Conservation (phyloP, 2,329 filamentous ascomycete species). For the Fusarium torulosum region DNA sequence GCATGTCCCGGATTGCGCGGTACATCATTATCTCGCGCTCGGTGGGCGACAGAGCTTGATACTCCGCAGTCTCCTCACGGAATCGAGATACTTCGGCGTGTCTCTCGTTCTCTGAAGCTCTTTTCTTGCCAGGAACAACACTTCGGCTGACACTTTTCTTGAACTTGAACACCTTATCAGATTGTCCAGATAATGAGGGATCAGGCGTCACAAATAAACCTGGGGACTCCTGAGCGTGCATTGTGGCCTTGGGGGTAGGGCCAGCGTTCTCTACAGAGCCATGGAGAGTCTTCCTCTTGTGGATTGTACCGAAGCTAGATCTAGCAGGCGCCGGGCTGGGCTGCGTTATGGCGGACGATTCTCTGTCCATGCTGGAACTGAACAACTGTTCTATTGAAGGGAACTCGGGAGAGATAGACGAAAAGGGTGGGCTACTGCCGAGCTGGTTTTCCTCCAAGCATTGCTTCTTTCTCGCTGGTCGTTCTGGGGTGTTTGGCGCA, state of each 20-base stretch:
- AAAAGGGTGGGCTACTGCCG: fast-evolving
- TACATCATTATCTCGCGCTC: not conserved
- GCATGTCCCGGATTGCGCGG: not conserved
- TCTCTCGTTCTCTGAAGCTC: too few species aligned
- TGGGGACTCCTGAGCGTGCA: not conserved
- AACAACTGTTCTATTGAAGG: not conserved
- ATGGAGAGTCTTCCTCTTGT: fast-evolving
- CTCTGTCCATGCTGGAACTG: not conserved
- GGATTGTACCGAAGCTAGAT: not conserved
- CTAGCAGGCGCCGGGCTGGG: not conserved
- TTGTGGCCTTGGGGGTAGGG: fast-evolving
- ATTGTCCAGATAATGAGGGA: fast-evolving
- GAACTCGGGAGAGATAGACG: not conserved
- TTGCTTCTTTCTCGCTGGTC: fast-evolving
- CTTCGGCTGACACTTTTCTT: not conserved
- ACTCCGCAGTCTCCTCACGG: not conserved
- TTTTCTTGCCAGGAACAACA: too few species aligned
- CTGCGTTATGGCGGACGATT: fast-evolving
- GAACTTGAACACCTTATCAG: fast-evolving
- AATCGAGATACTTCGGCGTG: not conserved
- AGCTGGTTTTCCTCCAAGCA: fast-evolving
- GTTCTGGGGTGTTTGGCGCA: not conserved
- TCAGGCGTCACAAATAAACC: not conserved
- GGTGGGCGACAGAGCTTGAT: not conserved
- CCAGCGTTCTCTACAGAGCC: fast-evolving